Conservation (phyloP, 2,329 filamentous ascomycete genomes). For the Fusarium illudens region DNA sequence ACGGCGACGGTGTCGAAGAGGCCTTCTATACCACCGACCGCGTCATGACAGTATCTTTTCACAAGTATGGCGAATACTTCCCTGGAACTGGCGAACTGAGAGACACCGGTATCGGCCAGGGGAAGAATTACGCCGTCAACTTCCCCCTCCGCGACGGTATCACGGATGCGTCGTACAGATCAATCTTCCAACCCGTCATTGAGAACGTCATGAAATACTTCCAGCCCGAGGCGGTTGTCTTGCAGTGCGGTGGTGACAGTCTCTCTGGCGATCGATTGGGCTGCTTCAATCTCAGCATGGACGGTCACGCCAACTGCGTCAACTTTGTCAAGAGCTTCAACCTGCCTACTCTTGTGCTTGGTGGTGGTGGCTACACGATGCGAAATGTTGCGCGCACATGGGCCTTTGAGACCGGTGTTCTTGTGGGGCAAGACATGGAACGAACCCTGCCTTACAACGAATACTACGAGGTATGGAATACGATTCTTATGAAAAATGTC, state of each 20-base stretch:
- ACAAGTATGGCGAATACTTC: slow-evolving; percentile 98
- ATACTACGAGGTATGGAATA: slow-evolving; percentile 78
- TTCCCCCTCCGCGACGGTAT: slow-evolving; percentile 93
- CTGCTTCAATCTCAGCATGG: slow-evolving; percentile 98
- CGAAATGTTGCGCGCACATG: slow-evolving; percentile 96
- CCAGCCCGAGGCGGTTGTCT: slow-evolving; percentile 88
- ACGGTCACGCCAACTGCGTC: slow-evolving; percentile 93
- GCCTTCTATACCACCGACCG: slow-evolving; percentile 93
- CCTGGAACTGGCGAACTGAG: slow-evolving; percentile 89
- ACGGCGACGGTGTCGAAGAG: slow-evolving; percentile 92
- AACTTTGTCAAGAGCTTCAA: slow-evolving; percentile 87
- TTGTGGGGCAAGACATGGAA: slow-evolving; percentile 84
- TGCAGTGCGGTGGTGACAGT: slow-evolving; percentile 96
- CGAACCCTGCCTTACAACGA: slow-evolving; percentile 93
- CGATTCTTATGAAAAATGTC: not conserved
- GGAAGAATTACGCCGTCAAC: slow-evolving; percentile 90
- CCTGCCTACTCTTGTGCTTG: slow-evolving; percentile 88
- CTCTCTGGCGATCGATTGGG: slow-evolving; percentile 93
- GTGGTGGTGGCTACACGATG: slow-evolving; percentile 96
- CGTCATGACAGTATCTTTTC: slow-evolving; percentile 92
- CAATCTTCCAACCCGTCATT: slow-evolving; percentile 91
- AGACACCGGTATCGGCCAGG: slow-evolving; percentile 85
- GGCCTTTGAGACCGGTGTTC: slow-evolving; percentile 93
- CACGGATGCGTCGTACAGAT: slow-evolving; percentile 87
- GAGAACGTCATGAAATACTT: slow-evolving; percentile 87